phyloP scores from a whole-genome alignment of 495 filamentous ascomycete species.

The Friedmanniomyces endolithicus region DNA sequence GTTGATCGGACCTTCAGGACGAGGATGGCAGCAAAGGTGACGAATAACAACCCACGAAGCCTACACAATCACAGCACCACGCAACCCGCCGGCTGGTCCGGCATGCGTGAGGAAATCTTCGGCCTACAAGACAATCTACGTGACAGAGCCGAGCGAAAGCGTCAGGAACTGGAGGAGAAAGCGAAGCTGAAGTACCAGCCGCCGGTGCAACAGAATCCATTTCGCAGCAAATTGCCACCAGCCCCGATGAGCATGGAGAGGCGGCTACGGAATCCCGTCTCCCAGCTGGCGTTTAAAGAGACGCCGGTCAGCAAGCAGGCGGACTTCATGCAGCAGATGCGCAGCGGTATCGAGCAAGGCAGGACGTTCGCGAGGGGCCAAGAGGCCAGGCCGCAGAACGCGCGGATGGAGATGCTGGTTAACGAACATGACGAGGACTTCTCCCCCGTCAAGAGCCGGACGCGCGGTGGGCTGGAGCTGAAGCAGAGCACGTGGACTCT shows the following conservation, averaged over 20 bases:
- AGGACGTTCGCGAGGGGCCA: conserved; percentile 1
- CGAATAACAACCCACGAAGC: background rate
- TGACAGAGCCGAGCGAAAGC: background rate
- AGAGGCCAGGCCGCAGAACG: background rate
- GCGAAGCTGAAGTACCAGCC: conserved; percentile 14
- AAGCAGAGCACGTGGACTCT: conserved; percentile 7
- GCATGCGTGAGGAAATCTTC: conserved; percentile 14
- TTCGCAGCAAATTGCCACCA: conserved; percentile 13
- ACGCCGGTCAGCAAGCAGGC: conserved; percentile 32
- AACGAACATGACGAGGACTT: conserved; percentile 10
- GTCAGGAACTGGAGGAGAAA: background rate
- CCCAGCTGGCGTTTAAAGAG: conserved; percentile 35
- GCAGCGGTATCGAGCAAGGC: conserved; percentile 10
- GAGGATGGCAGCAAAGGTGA: background rate
- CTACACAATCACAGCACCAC: conserved; percentile 7
- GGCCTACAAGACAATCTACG: conserved; percentile 4
- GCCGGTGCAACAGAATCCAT: conserved; percentile 5
- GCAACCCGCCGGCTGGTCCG: conserved; percentile 8
- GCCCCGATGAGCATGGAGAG: conserved; percentile 21
- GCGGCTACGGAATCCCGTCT: conserved; percentile 45
- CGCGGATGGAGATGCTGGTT: background rate
- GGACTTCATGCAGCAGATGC: conserved; percentile 33
- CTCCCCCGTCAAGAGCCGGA: conserved; percentile 14
- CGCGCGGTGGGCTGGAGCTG: conserved; percentile 7
- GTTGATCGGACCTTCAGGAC: conserved; percentile 1